These are phyloP conservation scores for Hanseniaspora valbyensis DNA, from an alignment of 805 yeast genomes.

Conservation along the genomic window DNA sequence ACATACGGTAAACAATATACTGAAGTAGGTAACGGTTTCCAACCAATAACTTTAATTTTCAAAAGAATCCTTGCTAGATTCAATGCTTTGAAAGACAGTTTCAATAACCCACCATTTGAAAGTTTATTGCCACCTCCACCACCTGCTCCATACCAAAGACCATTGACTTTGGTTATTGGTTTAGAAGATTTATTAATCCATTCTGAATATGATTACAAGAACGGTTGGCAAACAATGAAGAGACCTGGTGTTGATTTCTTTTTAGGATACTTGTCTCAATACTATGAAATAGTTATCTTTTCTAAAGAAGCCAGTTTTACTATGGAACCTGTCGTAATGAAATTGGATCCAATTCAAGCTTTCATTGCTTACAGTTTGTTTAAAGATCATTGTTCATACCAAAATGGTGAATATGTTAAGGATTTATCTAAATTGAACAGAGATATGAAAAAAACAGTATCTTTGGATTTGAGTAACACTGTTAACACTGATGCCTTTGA, in stretches of 20 bases:
- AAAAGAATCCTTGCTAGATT: conserved; percentile 61
- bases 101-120: conserved; percentile 88
- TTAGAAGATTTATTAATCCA: conserved; percentile 86
- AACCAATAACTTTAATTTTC: conserved; percentile 52
- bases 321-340: conserved; percentile 71
- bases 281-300: conserved; percentile 89
- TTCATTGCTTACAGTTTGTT: conserved; percentile 75
- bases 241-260: conserved; percentile 98
- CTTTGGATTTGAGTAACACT: conserved; percentile 59
- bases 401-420: conserved; percentile 80
- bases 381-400: conserved; percentile 77
- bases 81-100: conserved; percentile 63
- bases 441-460: conserved; percentile 69
- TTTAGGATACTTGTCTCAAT: conserved; percentile 84
- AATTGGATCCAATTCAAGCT: conserved; percentile 88
- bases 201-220: conserved; percentile 79
- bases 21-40: conserved; percentile 40
- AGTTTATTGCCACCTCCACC: conserved; percentile 86
- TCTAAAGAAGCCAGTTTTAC: conserved; percentile 76
- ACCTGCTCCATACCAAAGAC: conserved; percentile 84
- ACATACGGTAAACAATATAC: conserved; percentile 33
- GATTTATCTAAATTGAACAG: conserved; percentile 86
- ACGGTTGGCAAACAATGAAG: conserved; percentile 97
- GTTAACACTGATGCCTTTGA: conserved; percentile 33
- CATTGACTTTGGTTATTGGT: conserved; percentile 76